Conservation (phyloP, 768 basidiomycete genomes). For the Serendipita vermifera region DNA sequence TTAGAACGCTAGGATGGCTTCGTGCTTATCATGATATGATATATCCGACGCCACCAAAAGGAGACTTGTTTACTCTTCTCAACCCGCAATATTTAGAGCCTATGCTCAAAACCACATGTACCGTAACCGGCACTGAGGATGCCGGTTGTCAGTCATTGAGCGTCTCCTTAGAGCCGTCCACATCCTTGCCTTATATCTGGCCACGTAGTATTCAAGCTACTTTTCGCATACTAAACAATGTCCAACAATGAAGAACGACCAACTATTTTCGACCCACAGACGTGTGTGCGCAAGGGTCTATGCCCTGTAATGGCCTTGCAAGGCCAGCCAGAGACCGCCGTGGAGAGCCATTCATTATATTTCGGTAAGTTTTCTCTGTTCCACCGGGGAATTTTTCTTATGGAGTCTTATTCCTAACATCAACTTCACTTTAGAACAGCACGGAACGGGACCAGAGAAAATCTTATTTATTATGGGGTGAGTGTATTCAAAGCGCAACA, state of each 20-base stretch:
- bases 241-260: constrained; percentile 21
- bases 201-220: no score
- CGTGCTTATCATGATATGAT: no score
- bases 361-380: constrained; percentile 24
- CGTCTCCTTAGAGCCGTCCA: no score
- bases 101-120: no score
- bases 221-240: no score
- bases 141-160: no score
- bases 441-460: constrained; percentile 53
- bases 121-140: no score
- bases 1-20: no score
- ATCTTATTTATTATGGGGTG: constrained; percentile 68
- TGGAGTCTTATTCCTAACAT: neutral
- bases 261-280: constrained; percentile 45
- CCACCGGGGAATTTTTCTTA: neutral
- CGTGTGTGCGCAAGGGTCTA: constrained; percentile 57
- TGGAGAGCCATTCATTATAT: constrained; percentile 64
- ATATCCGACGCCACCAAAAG: no score
- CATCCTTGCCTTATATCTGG: no score
- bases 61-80: no score
- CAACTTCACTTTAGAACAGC: constrained; percentile 35
- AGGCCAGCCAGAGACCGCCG: constrained; percentile 30
- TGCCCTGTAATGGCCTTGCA: constrained; percentile 52
- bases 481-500: neutral
- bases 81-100: no score